These are phyloP conservation scores for Phytopythium ostracodes DNA, from an alignment of 352 stramenopile genomes.

Conservation along the genomic window DNA sequence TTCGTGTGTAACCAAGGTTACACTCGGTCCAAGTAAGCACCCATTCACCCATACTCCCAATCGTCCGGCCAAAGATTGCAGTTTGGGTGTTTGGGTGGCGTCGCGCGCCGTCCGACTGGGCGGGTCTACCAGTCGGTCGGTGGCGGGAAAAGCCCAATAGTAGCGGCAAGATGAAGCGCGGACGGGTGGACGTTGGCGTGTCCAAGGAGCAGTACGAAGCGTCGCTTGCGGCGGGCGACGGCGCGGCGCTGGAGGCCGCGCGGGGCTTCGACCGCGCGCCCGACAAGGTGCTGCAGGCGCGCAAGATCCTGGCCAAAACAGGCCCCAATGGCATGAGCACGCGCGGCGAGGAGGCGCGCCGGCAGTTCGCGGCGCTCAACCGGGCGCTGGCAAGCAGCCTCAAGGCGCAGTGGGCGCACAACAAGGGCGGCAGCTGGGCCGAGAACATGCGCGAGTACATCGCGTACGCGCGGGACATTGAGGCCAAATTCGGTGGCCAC, in stretches of 20 bases:
- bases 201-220: slow-evolving; percentile 76
- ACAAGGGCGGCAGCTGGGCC: slow-evolving; percentile 57
- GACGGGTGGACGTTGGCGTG: slow-evolving; percentile 56
- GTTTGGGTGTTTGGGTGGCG: too few species aligned
- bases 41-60: too few species aligned
- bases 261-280: slow-evolving; percentile 34
- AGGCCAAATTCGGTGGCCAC: slow-evolving; percentile 48
- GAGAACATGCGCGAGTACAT: slow-evolving; percentile 84
- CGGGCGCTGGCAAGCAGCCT: slow-evolving; percentile 58
- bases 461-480: slow-evolving; percentile 54
- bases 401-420: slow-evolving; percentile 59
- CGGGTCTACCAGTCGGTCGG: background rate
- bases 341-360: slow-evolving; percentile 34
- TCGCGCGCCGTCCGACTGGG: too few species aligned
- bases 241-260: background rate
- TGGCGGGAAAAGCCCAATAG: slow-evolving; percentile 9
- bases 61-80: too few species aligned
- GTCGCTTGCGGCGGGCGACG: slow-evolving; percentile 10
- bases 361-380: slow-evolving; percentile 67
- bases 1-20: too few species aligned
- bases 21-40: too few species aligned
- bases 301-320: slow-evolving; percentile 33
- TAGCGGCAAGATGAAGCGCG: slow-evolving; percentile 52
- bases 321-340: background rate
- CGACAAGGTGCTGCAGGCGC: slow-evolving; percentile 41